phyloP scores from a whole-genome alignment of 129 eudicot genomes.

The Flaveria ramosissima region DNA sequence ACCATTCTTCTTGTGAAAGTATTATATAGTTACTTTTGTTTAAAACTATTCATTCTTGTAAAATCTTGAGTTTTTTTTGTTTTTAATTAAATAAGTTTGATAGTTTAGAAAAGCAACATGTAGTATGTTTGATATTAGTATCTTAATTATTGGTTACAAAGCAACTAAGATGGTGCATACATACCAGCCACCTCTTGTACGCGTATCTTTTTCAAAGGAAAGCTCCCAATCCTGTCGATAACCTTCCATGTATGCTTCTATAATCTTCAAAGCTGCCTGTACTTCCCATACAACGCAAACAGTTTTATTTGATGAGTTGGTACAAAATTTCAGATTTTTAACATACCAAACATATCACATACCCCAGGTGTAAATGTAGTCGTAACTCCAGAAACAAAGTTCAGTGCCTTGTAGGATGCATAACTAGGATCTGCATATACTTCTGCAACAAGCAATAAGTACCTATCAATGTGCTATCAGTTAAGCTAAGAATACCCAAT shows the following conservation, averaged over 20 bases:
- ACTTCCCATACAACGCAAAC: background rate
- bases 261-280: conserved; percentile 88
- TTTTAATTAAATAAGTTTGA: too few species aligned
- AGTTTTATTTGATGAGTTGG: conserved; percentile 2
- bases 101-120: background rate
- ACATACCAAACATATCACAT: conserved; percentile 17
- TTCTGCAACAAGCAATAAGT: conserved; percentile 56
- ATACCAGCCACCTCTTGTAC: conserved; percentile 93
- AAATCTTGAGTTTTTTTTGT: too few species aligned
- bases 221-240: conserved; percentile 94
- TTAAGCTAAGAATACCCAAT: background rate
- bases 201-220: conserved; percentile 90
- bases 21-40: background rate
- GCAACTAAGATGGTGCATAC: conserved; percentile 15
- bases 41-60: too few species aligned
- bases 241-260: conserved; percentile 83
- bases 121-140: background rate
- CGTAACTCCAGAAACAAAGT: conserved; percentile 78
- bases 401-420: conserved; percentile 77
- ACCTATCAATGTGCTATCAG: conserved; percentile 8
- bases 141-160: conserved; percentile 6
- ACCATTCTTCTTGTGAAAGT: background rate
- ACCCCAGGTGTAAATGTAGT: conserved; percentile 95
- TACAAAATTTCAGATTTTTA: conserved; percentile 2
- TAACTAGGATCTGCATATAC: conserved; percentile 91